Base-by-base conservation (phyloP, 495 filamentous ascomycete species). In the Penicilliopsis zonata region DNA sequence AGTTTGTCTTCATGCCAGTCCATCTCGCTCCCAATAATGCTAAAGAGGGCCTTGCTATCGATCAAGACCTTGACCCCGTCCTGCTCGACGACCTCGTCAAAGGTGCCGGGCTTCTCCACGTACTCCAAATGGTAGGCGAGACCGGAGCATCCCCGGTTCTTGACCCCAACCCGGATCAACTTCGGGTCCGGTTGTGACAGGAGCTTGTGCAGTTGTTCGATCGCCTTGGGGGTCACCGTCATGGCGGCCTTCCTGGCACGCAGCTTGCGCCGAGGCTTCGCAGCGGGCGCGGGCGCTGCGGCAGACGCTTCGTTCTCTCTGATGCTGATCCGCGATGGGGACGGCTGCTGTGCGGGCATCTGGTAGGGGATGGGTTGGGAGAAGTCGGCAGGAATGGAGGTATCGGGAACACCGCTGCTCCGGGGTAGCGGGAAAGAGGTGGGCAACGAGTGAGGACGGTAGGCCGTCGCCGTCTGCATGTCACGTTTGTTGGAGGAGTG, bases 21-120 rank as follows among this genome's bases (percentile, higher is more conserved):
- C 90, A 98, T 98, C 67, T 96, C 90, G 44, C 82, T 94, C 6
- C 92, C 90, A 52, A 98, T 94, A 26, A 98, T 94, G 50, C 84
- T 94, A 45, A 98, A 90, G 36, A 98, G 61, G 37, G 90, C 90
- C 60, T 94, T 96, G 60, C 81, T 86, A 59, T 98, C 90, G 33
- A 98, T 84, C 55, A 98, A 47, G 19, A 98, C 92, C 63, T 80
- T 90, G 9, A 98, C 90, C 3, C 86, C 90, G 44, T 94, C 90
- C 50, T 96, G 92, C 47, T 90, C 86, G 9, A 98, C 86, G 35
- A 78, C 63, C 50, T 98, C 90, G 51, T 98, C 90, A 41, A 95
- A 90, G 26, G 66, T 67, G 2, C 73, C 83, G 1, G 86, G 69
- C 62, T 85, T 82, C 42, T 95, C 87, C 18, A 96, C 87, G 49